Evolutionary conservation across 129 eudicot species (phyloP).

Genomic region (Pittosporum tobira): DNA sequence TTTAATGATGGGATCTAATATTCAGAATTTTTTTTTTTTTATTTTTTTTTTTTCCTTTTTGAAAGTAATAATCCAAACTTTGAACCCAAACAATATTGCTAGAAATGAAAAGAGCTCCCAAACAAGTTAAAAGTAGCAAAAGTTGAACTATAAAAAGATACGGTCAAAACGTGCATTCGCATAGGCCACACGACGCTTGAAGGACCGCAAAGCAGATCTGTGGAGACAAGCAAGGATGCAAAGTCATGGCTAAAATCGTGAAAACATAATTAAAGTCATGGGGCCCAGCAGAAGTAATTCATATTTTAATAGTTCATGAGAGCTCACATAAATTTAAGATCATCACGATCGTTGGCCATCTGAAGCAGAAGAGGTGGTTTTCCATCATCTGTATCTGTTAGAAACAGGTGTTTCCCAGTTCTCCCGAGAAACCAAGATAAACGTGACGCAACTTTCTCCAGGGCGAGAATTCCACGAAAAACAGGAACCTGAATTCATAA

Average conservation of each 20-base stretch:
- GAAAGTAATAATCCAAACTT: not conserved
- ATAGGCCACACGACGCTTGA: slow-evolving; percentile 73
- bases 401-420: slow-evolving; percentile 81
- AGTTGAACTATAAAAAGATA: slow-evolving; percentile 38
- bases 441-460: slow-evolving; percentile 63
- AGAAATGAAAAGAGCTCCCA: not conserved
- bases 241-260: not conserved
- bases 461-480: slow-evolving; percentile 53
- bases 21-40: no score
- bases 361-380: slow-evolving; percentile 79
- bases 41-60: no score
- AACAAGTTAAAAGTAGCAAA: not conserved
- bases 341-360: slow-evolving; percentile 61
- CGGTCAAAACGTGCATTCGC: slow-evolving; percentile 88
- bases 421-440: slow-evolving; percentile 76
- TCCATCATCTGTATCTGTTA: slow-evolving; percentile 52
- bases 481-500: slow-evolving; percentile 48
- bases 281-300: not conserved
- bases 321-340: slow-evolving; percentile 72
- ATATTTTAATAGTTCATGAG: not conserved
- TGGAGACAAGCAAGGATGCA: slow-evolving; percentile 8
- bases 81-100: not conserved
- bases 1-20: no score
- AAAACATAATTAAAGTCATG: not conserved
- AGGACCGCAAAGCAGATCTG: slow-evolving; percentile 86